Conservation (phyloP, 129 eudicot species). For the Chrysanthemum lavandulifolium region DNA sequence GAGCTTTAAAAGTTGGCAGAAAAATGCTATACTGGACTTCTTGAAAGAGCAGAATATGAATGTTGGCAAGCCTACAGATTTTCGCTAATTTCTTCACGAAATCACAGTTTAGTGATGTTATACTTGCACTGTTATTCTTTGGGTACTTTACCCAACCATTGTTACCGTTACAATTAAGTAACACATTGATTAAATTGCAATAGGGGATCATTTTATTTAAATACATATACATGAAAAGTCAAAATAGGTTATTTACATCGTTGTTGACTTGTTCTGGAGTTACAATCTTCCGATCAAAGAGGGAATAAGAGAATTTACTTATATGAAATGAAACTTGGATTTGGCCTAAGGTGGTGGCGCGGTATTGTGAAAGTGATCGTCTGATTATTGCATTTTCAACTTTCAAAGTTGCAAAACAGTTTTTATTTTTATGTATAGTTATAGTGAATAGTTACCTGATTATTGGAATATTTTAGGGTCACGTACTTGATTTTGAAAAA, state of each 20-base stretch:
- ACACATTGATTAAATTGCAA: not conserved
- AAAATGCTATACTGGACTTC: slow-evolving; percentile 46
- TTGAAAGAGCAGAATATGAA: slow-evolving; percentile 55
- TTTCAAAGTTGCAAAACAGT: no score
- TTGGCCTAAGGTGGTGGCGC: not conserved
- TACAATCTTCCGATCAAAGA: not conserved
- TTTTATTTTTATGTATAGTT: no score
- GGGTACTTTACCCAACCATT: slow-evolving; percentile 16
- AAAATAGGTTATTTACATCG: not conserved
- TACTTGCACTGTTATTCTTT: slow-evolving; percentile 15
- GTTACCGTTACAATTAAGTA: slow-evolving; percentile 7
- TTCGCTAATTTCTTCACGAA: slow-evolving; percentile 32
- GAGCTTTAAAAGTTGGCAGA: slow-evolving; percentile 82
- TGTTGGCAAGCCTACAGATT: slow-evolving; percentile 52
- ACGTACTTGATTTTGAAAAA: no score
- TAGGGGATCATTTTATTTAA: not conserved
- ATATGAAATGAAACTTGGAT: slow-evolving; percentile 8
- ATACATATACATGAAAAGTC: not conserved
- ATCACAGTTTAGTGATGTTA: not conserved
- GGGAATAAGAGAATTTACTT: slow-evolving; percentile 13
- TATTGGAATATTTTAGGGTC: no score
- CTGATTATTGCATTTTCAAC: no score
- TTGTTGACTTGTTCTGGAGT: not conserved
- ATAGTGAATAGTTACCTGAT: no score
- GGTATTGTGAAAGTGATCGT: no score